Conservation (phyloP, 768 basidiomycete genomes). For the Heimioporus sp. region DNA sequence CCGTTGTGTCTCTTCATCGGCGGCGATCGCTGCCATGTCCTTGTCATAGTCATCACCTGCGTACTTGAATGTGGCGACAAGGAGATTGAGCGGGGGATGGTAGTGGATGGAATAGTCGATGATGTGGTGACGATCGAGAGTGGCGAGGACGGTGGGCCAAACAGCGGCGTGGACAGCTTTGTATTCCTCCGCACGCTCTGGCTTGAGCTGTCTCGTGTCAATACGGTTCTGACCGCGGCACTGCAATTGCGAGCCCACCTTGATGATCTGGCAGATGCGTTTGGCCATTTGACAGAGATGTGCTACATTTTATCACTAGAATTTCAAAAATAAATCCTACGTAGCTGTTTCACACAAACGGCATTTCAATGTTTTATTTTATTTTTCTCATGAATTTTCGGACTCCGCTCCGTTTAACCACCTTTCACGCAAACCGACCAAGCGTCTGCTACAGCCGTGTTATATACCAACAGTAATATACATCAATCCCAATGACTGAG, state of each 20-base stretch:
- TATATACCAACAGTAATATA: constrained; percentile 3
- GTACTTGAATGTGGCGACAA: constrained; percentile 83
- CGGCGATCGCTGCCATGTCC: constrained; percentile 65
- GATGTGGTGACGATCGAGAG: constrained; percentile 61
- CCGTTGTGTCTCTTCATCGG: constrained; percentile 64
- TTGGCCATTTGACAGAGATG: constrained; percentile 23
- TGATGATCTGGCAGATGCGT: constrained; percentile 73
- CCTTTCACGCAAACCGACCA: neutral
- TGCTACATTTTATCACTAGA: no score
- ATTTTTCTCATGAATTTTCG: constrained; percentile 9
- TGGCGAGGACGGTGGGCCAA: constrained; percentile 68
- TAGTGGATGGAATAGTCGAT: constrained; percentile 77
- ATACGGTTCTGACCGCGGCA: neutral
- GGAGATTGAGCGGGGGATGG: constrained; percentile 56
- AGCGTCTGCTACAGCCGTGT: neutral
- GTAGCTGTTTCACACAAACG: no score
- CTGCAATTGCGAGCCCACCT: constrained; percentile 37
- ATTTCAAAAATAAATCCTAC: no score
- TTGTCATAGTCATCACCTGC: constrained; percentile 58
- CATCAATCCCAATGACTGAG: constrained; percentile 65
- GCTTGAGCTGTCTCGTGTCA: constrained; percentile 46
- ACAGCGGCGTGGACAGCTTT: constrained; percentile 57
- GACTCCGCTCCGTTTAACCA: constrained; percentile 29
- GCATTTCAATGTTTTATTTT: no score
- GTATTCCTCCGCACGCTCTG: constrained; percentile 49